Evolutionary conservation across 2,329 filamentous ascomycete species (phyloP).

Genomic region (Cordyceps pruinosa): DNA sequence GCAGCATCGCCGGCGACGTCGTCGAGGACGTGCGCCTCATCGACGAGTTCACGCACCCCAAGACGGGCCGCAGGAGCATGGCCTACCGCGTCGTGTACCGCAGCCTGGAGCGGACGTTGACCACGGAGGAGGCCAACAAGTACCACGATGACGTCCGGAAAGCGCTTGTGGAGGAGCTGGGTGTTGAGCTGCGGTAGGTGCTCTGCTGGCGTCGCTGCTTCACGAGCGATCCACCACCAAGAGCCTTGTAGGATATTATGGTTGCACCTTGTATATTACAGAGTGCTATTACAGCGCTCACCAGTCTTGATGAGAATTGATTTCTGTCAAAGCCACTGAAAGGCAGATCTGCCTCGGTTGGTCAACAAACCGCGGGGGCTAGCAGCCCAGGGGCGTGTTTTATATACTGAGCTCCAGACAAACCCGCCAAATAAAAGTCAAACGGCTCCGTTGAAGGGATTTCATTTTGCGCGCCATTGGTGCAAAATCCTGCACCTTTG

Average conservation of each 20-base stretch:
- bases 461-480: neutral
- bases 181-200: constrained; percentile 56
- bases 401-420: no score
- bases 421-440: no score
- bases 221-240: no score
- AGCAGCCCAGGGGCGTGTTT: no score
- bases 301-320: neutral
- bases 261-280: neutral
- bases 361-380: neutral
- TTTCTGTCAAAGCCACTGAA: neutral
- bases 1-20: constrained; percentile 70
- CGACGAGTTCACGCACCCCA: constrained; percentile 85
- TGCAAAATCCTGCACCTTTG: neutral
- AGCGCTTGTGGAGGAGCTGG: constrained; percentile 61
- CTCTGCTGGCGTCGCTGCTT: no score
- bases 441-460: no score
- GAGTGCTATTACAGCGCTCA: no score
- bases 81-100: constrained; percentile 94
- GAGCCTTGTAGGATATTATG: neutral
- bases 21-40: constrained; percentile 82
- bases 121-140: constrained; percentile 69
- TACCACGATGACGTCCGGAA: constrained; percentile 63
- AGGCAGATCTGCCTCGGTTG: no score
- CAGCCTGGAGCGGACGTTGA: constrained; percentile 84
- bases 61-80: constrained; percentile 73